Percentiles rank a stretch among this genome's conserved stretches.
Evolutionary conservation across 2,329 filamentous ascomycete genomes (phyloP).

Genomic region (Aschersonia sp.): DNA sequence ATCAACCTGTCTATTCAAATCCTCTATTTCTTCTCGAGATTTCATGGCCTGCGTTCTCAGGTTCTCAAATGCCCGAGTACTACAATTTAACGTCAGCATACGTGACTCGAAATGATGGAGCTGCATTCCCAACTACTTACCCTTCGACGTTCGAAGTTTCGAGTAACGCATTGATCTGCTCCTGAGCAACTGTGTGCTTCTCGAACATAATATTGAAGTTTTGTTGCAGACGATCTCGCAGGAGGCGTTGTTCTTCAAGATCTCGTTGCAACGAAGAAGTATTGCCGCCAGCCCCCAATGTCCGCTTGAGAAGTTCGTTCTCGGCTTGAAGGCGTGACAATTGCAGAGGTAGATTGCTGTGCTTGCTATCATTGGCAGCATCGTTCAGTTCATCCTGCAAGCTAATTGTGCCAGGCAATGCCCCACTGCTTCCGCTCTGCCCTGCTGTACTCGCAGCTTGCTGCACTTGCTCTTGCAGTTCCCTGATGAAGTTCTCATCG

Average conservation of each 20-base stretch:
- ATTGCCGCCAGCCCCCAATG: conserved; percentile 37
- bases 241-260: conserved; percentile 37
- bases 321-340: conserved; percentile 46
- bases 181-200: conserved; percentile 40
- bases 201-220: conserved; percentile 43
- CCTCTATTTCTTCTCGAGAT: conserved; percentile 30
- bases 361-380: conserved; percentile 22
- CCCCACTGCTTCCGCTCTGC: conserved; percentile 8
- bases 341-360: conserved; percentile 31
- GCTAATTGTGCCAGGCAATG: conserved; percentile 18
- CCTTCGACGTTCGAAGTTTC: conserved; percentile 36
- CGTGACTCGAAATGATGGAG: conserved; percentile 13
- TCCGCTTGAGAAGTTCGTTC: conserved; percentile 42
- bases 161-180: conserved; percentile 41
- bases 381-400: conserved; percentile 48
- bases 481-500: conserved; percentile 39
- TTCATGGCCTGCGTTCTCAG: conserved; percentile 33
- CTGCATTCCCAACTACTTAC: conserved; percentile 28
- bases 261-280: conserved; percentile 39
- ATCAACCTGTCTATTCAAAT: conserved; percentile 24
- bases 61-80: conserved; percentile 37
- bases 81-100: conserved; percentile 21
- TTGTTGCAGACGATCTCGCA: conserved; percentile 35
- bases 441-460: conserved; percentile 13
- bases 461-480: conserved; percentile 44